Evolutionary conservation across 345 rosid genomes (phyloP), one percentile per base, ranked within the genome.

Genomic region (Hypericum androsaemum): DNA sequence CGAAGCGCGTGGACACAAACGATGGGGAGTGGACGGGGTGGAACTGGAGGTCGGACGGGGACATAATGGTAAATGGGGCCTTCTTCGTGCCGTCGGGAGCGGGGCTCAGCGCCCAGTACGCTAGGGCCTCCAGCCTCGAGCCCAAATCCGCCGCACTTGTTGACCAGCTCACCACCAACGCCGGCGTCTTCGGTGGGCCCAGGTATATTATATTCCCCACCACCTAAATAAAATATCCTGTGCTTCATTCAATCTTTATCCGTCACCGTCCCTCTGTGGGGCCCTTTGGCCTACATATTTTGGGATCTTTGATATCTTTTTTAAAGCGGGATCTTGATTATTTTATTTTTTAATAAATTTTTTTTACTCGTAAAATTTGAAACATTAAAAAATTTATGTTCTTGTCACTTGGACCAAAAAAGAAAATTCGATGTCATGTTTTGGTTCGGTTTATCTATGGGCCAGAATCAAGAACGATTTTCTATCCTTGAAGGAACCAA

Each of bases 1-100:
- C 99, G 5, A 94, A 86, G 73, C 80, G 99, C 43, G 99, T 88
- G 73, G 92, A 88, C 0, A 61, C 89, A 5, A 64, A 76, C 37
- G 97, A 83, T 65, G 57, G 47, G 14, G 78, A 77, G 0, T 88
- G 97, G 99, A 8, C 57, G 4, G 73, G 12, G 12, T 94, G 99
- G 99, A 94, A 94, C 60, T 94, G 99, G 99, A 79, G 96, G 32
- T 83, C 95, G 14, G 97, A 86, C 5, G 95, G 95, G 52, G 99
- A 94, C 69, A 9, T 86, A 2, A 60, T 94, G 89, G 64, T 79
- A 52, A 94, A 94, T 56, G 97, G 99, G 8, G 99, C 99, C 0
- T 94, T 73, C 64, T 94, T 89, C 10, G 94, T 88, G 50, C 97
- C 99, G 6, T 94, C 99, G 6, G 99, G 99, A 0, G 81, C 65